phyloP scores from a whole-genome alignment of 2,329 filamentous ascomycete genomes.

The Botrytis deweyae region DNA sequence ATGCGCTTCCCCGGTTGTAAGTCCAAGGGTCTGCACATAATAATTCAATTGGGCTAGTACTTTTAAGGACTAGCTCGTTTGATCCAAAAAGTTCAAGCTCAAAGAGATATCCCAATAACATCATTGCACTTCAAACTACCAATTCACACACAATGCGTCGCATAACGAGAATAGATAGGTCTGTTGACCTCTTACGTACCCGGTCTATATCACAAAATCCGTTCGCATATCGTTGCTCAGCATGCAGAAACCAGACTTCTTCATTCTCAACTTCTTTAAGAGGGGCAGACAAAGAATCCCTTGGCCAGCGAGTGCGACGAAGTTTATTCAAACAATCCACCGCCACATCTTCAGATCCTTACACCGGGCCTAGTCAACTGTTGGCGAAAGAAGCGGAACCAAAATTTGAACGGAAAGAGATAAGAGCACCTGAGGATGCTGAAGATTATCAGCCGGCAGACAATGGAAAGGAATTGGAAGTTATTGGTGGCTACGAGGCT shows the following conservation, averaged over 20 bases:
- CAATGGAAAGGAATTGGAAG: slow-evolving; percentile 53
- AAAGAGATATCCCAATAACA: slow-evolving; percentile 17
- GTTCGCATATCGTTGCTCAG: slow-evolving; percentile 32
- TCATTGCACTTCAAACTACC: slow-evolving; percentile 5
- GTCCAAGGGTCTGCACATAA: not conserved
- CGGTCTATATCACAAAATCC: slow-evolving; percentile 20
- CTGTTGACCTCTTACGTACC: slow-evolving; percentile 35
- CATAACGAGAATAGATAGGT: slow-evolving; percentile 36
- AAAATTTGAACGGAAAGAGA: slow-evolving; percentile 19
- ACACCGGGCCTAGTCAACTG: slow-evolving; percentile 41
- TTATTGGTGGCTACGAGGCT: slow-evolving; percentile 51
- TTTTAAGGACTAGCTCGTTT: slow-evolving; percentile 4
- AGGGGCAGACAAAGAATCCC: slow-evolving; percentile 31
- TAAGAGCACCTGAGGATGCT: slow-evolving; percentile 24
- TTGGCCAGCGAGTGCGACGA: slow-evolving; percentile 47
- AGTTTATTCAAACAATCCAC: slow-evolving; percentile 52
- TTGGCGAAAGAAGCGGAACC: slow-evolving; percentile 30
- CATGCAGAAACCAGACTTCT: slow-evolving; percentile 33
- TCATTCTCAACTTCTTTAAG: slow-evolving; percentile 36
- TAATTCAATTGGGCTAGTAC: slow-evolving; percentile 23
- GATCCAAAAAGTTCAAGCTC: slow-evolving; percentile 27
- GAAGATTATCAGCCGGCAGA: slow-evolving; percentile 46
- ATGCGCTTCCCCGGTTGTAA: slow-evolving; percentile 3
- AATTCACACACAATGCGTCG: slow-evolving; percentile 35
- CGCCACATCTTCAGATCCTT: slow-evolving; percentile 49